A percentile compares a stretch with the other conserved stretches of the same genome.
Conservation (phyloP, 2,329 filamentous ascomycete species). For the Penicillium sp. region DNA sequence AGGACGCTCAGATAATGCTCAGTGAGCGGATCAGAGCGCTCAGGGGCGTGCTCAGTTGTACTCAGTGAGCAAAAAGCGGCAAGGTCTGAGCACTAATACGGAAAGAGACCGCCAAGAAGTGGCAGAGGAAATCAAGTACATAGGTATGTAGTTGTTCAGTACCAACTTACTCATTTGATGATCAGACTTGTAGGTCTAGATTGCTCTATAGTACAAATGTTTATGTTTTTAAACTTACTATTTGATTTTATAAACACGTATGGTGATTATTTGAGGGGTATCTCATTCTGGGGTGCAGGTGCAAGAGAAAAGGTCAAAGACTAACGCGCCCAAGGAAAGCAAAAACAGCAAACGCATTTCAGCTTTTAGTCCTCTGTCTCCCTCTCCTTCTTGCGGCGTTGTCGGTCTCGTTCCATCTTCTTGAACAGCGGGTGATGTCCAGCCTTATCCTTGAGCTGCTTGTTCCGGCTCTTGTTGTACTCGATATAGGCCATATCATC, state of each 20-base stretch:
- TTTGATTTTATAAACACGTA: not conserved
- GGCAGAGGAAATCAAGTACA: too few relatives aligned
- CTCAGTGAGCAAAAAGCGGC: too few relatives aligned
- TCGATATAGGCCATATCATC: slow-evolving; percentile 97
- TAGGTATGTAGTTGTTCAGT: not conserved
- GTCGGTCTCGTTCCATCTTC: slow-evolving; percentile 63
- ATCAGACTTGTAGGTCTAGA: not conserved
- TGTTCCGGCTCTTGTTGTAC: slow-evolving; percentile 72
- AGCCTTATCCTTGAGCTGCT: slow-evolving; percentile 63
- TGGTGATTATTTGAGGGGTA: slow-evolving; percentile 2
- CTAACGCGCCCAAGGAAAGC: not conserved
- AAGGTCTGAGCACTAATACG: too few relatives aligned
- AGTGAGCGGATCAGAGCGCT: too few relatives aligned
- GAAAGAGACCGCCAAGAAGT: too few relatives aligned
- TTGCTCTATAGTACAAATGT: too few relatives aligned
- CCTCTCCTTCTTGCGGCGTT: slow-evolving; percentile 54
- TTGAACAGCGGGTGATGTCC: slow-evolving; percentile 64
- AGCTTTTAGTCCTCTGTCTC: slow-evolving; percentile 22
- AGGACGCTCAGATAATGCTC: too few relatives aligned
- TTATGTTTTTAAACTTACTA: not conserved
- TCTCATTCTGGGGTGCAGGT: slow-evolving; percentile 10
- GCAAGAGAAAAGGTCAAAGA: not conserved
- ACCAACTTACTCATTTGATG: too few relatives aligned
- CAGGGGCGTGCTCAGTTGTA: too few relatives aligned
- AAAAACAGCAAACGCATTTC: slow-evolving; percentile 1